phyloP scores from a whole-genome alignment of 129 eudicot species.

The Flaveria trinervia region DNA sequence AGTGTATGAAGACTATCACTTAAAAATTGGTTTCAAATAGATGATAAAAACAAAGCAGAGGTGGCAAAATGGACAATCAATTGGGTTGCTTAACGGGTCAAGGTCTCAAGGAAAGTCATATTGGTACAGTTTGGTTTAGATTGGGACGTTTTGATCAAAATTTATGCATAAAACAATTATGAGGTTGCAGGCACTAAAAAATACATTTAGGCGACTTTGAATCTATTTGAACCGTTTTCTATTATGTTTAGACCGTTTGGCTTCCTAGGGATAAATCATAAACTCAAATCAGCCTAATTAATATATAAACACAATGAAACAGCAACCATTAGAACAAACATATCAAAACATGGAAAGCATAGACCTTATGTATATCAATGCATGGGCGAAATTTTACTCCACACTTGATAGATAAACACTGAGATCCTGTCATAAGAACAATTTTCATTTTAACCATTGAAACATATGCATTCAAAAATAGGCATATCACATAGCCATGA shows the following conservation, averaged over 20 bases:
- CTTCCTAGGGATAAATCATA: not conserved
- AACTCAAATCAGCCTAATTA: not conserved
- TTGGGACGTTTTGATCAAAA: not conserved
- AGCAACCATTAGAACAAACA: not conserved
- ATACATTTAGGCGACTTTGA: not conserved
- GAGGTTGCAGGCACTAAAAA: not conserved
- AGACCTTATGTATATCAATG: constrained; percentile 94
- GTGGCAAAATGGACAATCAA: not conserved
- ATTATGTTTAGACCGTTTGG: not conserved
- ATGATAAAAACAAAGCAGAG: not conserved
- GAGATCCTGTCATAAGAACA: constrained; percentile 41
- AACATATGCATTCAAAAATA: not conserved
- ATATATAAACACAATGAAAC: not conserved
- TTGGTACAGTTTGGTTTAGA: not conserved
- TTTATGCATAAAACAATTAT: not conserved
- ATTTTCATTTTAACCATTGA: no score
- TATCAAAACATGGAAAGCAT: constrained; percentile 1
- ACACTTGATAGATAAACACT: constrained; percentile 49
- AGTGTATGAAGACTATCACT: not conserved
- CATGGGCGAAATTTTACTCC: constrained; percentile 91
- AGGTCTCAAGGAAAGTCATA: no score
- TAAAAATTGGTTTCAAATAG: not conserved
- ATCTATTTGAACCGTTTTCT: not conserved
- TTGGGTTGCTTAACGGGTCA: not conserved
- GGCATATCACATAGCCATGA: not conserved